These are phyloP conservation scores for Podospora sp. DNA, from an alignment of 495 filamentous ascomycete species.

Conservation along the genomic window DNA sequence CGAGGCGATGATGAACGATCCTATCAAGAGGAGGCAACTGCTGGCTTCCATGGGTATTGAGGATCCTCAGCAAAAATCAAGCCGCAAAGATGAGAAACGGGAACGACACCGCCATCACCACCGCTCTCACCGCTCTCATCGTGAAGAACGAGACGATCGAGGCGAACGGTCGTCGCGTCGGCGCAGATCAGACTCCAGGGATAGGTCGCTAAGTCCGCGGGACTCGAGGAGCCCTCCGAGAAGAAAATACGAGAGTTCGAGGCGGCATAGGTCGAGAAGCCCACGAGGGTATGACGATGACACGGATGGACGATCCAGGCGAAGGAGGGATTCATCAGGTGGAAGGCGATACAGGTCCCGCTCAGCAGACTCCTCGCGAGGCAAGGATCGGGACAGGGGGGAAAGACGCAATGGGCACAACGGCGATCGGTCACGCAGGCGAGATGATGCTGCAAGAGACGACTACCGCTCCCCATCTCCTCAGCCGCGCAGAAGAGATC, in stretches of 20 bases:
- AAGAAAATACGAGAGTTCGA: not conserved
- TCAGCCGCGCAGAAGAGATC: conserved; percentile 25
- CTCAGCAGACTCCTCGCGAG: not conserved
- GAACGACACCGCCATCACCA: conserved; percentile 57
- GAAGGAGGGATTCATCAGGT: conserved; percentile 39
- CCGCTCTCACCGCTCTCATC: conserved; percentile 45
- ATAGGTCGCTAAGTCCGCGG: conserved; percentile 37
- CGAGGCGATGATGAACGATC: conserved; percentile 85
- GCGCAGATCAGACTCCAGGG: conserved; percentile 44
- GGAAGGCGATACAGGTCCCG: conserved; percentile 26
- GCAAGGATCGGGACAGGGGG: not conserved
- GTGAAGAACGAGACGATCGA: conserved; percentile 28
- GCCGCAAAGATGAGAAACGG: conserved; percentile 50
- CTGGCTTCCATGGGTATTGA: conserved; percentile 61
- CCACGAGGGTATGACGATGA: conserved; percentile 27
- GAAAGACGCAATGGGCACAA: not conserved
- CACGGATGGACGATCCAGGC: conserved; percentile 35
- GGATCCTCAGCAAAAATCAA: conserved; percentile 46
- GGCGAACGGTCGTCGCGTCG: conserved; percentile 38
- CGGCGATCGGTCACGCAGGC: not conserved
- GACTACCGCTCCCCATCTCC: conserved; percentile 34
- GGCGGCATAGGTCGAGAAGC: conserved; percentile 32
- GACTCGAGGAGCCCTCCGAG: conserved; percentile 13
- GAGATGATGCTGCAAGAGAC: conserved; percentile 11
- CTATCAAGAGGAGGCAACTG: conserved; percentile 68